Evolutionary conservation across 345 rosid species (phyloP), one percentile per base, ranked within the genome.

Genomic region (Salix dunnii): DNA sequence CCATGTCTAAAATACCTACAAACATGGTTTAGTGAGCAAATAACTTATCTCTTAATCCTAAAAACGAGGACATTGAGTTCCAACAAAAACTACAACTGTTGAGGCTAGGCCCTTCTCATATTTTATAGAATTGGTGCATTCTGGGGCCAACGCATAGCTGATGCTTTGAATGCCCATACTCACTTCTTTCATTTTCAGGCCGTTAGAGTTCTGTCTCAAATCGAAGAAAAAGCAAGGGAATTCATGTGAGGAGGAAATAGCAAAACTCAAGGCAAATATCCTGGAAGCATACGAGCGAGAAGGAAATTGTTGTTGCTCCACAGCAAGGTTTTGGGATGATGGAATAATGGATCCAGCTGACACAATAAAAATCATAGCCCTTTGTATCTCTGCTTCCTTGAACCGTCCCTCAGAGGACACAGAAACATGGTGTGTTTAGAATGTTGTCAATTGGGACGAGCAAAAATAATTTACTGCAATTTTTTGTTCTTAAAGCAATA

Each of bases 301-400:
- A 84, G 97, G 96, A 18, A 91, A 74, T 81, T 84, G 90, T 5
- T 95, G 88, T 87, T 95, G 86, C 86, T 95, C 96, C 27, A 89
- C 99, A 7, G 94, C 96, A 20, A 86, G 99, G 86, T 96, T 95
- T 11, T 93, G 99, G 99, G 99, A 91, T 63, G 97, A 95, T 31
- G 98, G 99, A 65, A 85, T 95, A 76, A 93, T 95, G 31, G 94
- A 95, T 83, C 99, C 97, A n/a, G 91, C 88, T 12, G 97, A 93
- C 77, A 91, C 96, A 6, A 85, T 98, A 76, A 93, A 87, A 78
- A 75, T 91, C 55, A 79, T 89, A 31, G 91, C 92, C 60, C 88
- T 89, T 66, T 86, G 91, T 84, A 87, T 91, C 78, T 91, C 97
- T 48, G 90, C 98, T 71, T 79, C 94, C 60, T 12, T 79, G 75